Evolutionary conservation across 139 green algal genomes (phyloP), one percentile per base, ranked within the genome.

Genomic region (Picochlorum costavermella): DNA sequence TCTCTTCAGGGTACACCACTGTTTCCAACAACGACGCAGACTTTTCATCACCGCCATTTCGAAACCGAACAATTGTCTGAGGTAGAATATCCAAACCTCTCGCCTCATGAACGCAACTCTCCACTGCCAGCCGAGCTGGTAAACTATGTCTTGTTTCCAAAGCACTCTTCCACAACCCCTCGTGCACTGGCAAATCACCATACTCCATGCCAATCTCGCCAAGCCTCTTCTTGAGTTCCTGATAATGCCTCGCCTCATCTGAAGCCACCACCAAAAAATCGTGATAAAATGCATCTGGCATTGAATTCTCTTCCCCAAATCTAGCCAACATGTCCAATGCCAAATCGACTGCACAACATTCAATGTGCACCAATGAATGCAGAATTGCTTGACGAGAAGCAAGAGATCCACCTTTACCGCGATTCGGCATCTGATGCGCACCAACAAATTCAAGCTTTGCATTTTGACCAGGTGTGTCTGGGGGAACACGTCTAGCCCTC

Each of bases 61-160:
- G 69, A 73, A 98, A 96, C 55, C 86, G 85, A 13, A 33, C 25
- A 31, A 97, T 87, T 3, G 92, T 97, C 37, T 76, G 48, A 1
- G 92, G 92, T 66, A 98, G 76, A 51, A 96, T 83, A 68, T 97
- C 90, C 58, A 97, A 70, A 2, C 90, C 78, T 11, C 74, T 50
- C 1, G 70, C 75, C 65, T 97, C 92, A 65, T 98, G 92, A 10
- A 90, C 83, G 71, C 83, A 92, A 73, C 95, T 88, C 79, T 98
- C 92, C 28, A 98, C 76, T 0, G 86, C 88, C 17, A 98, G 76
- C 2, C 92, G 77, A 1, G 87, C 87, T 11, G 51, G 43, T 43
- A 78, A 59, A 65, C 60, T 74, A 60, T 56, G 49, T 2, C 50
- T 62, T 10, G 91, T 96, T 12, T 61, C 69, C 0, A 49, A 48